Base-by-base conservation (phyloP, 2,329 filamentous ascomycete genomes). In the Xylariaceae sp. region DNA sequence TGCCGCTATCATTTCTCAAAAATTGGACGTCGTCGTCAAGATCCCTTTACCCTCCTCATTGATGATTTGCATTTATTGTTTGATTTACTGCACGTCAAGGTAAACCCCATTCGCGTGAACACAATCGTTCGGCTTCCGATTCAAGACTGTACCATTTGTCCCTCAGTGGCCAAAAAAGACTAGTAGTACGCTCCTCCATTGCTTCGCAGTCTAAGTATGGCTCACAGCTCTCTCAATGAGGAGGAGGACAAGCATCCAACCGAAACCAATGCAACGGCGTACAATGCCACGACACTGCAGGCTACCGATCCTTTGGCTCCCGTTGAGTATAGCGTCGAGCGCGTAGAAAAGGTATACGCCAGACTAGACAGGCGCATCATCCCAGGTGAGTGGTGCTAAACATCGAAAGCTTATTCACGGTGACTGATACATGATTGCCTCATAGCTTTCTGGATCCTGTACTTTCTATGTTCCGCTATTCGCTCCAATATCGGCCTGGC, bases 391-490 rank as follows among this genome's bases (percentile, higher is more conserved):
- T 51, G 35, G n/a, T 18, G n/a, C 22, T 11, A 6, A 11, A 26
- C 22, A 6, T 26, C 22, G 11, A 11, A 11, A 11, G 6, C 11
- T 26, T 26, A 6, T 26, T 26, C 22, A 26, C 11, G 22, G 11
- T 26, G 11, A 11, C 22, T 26, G 22, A 26, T 26, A 6, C 11
- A 11, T 6, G 22, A 26, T 11, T n/a, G 22, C 11, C 11, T 11
- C 22, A 17, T 47, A 76, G 87, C 89, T 22, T 91, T 95, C 64
- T 95, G 89, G 89, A 64, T 84, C 13, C 75, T 95, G 13, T 95
- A 95, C 68, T 95, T 95, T 61, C 77, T 95, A 50, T 93, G 88
- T 72, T 93, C 89, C 0, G 89, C 88, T 46, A 93, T 95, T 56
- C 83, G 89, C 39, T 93, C 88, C 56, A 95, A 94, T 65, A 87